Base-by-base conservation (phyloP, 2,329 filamentous ascomycete species). In the Lojkania enalia region DNA sequence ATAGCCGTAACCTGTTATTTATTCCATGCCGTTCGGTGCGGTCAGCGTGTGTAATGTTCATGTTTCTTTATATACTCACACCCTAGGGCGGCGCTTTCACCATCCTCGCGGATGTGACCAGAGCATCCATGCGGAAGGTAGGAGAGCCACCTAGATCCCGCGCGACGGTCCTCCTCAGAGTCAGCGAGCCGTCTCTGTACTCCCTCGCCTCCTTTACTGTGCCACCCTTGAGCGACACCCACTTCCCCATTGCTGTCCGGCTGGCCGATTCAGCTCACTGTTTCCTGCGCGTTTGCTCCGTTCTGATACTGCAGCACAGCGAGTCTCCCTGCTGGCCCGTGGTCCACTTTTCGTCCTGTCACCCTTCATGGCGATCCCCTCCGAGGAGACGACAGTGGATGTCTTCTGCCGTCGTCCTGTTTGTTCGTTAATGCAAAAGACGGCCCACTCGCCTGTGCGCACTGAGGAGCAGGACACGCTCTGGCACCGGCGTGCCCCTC, bases 61-160 rank as follows among this genome's bases (percentile, higher is more conserved):
- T 44, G 36, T 45, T 44, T 49, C 21, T 44, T 41, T 57, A 55
- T 61, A 55, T 57, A 51, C 54, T 59, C 54, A 46, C 54, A 46
- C 46, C 51, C 59, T 46, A 45, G 44, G 43, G 12, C 47, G 42
- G 42, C 52, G 36, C 41, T 40, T 31, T 15, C 3, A 2, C n/a
- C 7, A 15, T 6, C 11, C 30, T 33, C 30, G 11, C 9, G 30
- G 6, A 33, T 16, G 7, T 7, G 6, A 9, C 11, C 9, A 16
- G 6, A 3, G 14, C 19, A 39, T 35, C 46, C 40, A 41, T 42
- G 46, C 21, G 30, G 42, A 37, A 38, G 20, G 45, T 35, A 42
- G 12, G 46, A 21, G 42, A 33, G 30, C 30, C 19, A n/a, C 18
- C 9, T 9, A 6, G 39, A 37, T 44, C 49, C 43, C 40, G 42